Base-by-base conservation (phyloP, 768 basidiomycete genomes). In the Trametes sanguinea region DNA sequence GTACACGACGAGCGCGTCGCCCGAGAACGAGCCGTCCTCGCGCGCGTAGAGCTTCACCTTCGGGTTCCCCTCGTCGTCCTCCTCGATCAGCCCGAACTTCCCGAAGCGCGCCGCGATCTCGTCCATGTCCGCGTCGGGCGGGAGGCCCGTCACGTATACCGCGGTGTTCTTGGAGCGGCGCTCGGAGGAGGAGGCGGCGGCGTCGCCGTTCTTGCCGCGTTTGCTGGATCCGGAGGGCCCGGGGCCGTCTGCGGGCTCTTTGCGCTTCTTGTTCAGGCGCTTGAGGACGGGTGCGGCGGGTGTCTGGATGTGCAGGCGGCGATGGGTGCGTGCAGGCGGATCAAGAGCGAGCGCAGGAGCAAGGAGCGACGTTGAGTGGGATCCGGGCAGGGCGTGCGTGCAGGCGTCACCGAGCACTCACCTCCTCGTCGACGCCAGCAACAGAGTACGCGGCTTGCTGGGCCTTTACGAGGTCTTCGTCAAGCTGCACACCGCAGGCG, bases 371-470 rank as follows among this genome's bases (percentile, higher is more conserved):
- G 40, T 40, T 51, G 44, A 58, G 54, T 57, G 9, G 62, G 44
- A 44, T 27, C 6, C 37, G 52, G 33, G 30, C 27, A 16, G 29
- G 43, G 22, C 32, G 52, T 6, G 33, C 52, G 35, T 39, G 3
- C 40, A 60, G 32, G 42, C 7, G 47, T 32, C 42, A 30, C n/a
- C 39, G 58, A 29, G 46, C 60, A 76, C 86, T 72, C 73, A 93
- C 95, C 77, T 87, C 84, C 80, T 98, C 97, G 72, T 99, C 96
- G 27, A 99, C 95, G 9, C 96, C 97, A 13, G 80, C 81, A 1
- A 99, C 81, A 0, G 94, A 89, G 75, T 99, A 99, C 1, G 94
- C 95, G 0, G 94, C 95, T 78, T 98, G 97, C 73, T 99, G 96
- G 27, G 86, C 87, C 71, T 86, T 88, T 60, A 96, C 66, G 11